Evolutionary conservation across 805 yeast genomes (phyloP), one percentile per base, ranked within the genome.

Genomic region (Wickerhamiella occidentalis): DNA sequence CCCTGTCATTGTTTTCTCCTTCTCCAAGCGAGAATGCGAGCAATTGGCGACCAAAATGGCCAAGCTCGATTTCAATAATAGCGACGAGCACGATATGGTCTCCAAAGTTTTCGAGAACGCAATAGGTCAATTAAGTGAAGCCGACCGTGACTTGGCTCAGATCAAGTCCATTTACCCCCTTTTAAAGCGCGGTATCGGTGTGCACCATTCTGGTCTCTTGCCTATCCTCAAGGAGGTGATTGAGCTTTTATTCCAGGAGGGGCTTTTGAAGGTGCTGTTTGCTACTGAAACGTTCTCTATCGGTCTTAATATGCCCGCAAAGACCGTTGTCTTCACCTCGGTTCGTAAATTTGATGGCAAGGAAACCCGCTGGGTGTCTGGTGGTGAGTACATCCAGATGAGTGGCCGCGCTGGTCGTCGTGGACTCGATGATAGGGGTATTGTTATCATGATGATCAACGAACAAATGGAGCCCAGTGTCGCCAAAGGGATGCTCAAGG

Each of bases 381-480:
- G 98, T 52, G 99, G 99, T 71, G 99, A 92, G 69, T 92, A 92
- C 68, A 92, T 92, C 62, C 99, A 92, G 70, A 92, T 92, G 99
- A 85, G 96, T 41, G 99, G 99, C 56, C 80, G 99, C 68, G 99
- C 99, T 19, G 99, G 99, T 59, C 88, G 98, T 74, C 85, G 98
- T 75, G 99, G 99, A 62, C 76, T 92, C 58, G 99, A 92, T 74
- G 98, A 92, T 65, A 82, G 98, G 65, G 99, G 99, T 69, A 87
- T 92, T 66, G 99, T 92, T 45, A 92, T 92, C 57, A 85, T 92
- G 92, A 92, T 92, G 99, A 87, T 92, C 64, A 97, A 92, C 64
- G 97, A 92, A 64, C 92, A 92, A 62, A 92, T 92, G 99, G 98
- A 92, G 65, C 98, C 99, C 3, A 94, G 88, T 59, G 96, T 92